Evolutionary conservation across 1,139 yeast species (phyloP).

Genomic region (Protomyces inundatus): DNA sequence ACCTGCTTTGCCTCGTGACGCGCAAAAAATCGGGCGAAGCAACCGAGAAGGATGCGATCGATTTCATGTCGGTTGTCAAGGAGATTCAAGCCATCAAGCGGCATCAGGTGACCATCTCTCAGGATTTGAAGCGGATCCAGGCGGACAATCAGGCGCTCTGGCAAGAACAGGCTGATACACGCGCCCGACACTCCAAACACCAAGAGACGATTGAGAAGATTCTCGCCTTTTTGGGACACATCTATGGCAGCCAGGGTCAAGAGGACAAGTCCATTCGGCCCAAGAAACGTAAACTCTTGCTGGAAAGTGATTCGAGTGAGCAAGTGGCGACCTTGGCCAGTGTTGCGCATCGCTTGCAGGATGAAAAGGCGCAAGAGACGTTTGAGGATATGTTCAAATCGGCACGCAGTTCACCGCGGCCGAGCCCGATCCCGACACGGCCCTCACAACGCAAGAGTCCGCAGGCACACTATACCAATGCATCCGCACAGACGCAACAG

Average conservation of each 20-base stretch:
- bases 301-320: constrained; percentile 16
- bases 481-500: not conserved
- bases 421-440: not conserved
- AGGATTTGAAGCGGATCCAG: constrained; percentile 73
- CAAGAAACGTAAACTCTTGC: constrained; percentile 19
- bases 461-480: not conserved
- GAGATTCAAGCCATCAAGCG: constrained; percentile 73
- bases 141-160: constrained; percentile 85
- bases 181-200: constrained; percentile 81
- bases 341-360: not conserved
- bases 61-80: constrained; percentile 43
- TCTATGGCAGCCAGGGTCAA: constrained; percentile 10
- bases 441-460: constrained; percentile 1
- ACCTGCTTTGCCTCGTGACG: constrained; percentile 50
- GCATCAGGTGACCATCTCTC: constrained; percentile 74
- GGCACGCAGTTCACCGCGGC: constrained; percentile 12
- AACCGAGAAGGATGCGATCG: constrained; percentile 37
- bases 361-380: constrained; percentile 19
- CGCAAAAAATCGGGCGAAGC: constrained; percentile 38
- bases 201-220: constrained; percentile 84
- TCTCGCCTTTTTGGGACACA: constrained; percentile 60
- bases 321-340: not conserved
- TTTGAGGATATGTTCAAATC: constrained; percentile 24
- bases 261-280: constrained; percentile 17
- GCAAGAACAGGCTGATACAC: constrained; percentile 76